These are phyloP conservation scores for Trypanosoma mega DNA, from an alignment of 208 protist species.

Conservation along the genomic window DNA sequence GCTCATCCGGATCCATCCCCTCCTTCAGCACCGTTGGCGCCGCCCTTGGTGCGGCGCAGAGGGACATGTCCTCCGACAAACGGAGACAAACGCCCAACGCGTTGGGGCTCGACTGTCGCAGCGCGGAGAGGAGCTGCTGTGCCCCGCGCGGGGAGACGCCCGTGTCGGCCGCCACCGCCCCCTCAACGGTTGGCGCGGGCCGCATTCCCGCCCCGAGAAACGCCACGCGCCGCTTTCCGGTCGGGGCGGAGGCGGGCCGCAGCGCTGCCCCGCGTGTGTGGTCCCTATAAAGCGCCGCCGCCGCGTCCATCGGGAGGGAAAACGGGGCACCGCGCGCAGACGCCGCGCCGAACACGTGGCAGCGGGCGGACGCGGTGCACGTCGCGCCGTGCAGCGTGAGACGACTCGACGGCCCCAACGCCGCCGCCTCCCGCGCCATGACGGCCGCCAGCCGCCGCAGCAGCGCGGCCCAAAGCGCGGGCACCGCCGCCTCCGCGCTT, in stretches of 20 bases:
- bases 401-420: constrained; percentile 1
- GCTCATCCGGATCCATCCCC: constrained; percentile 60
- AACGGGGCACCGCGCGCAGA: neutral
- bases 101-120: constrained; percentile 16
- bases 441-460: constrained; percentile 19
- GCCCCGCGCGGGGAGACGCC: constrained; percentile 11
- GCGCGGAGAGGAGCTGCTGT: constrained; percentile 21
- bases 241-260: neutral
- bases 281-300: constrained; percentile 29
- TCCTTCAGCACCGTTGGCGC: constrained; percentile 43
- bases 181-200: too few relatives aligned
- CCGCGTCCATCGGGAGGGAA: constrained; percentile 3
- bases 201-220: constrained; percentile 16
- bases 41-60: neutral
- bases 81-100: constrained; percentile 39
- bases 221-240: neutral
- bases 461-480: constrained; percentile 26
- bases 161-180: too few relatives aligned
- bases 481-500: constrained; percentile 4
- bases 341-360: too few relatives aligned
- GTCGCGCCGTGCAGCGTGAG: constrained; percentile 41
- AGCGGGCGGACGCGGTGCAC: constrained; percentile 31
- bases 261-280: constrained; percentile 18
- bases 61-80: constrained; percentile 15
- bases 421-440: constrained; percentile 2